Base-by-base conservation (phyloP, 208 protist species). In the Trypanosoma congolense region DNA sequence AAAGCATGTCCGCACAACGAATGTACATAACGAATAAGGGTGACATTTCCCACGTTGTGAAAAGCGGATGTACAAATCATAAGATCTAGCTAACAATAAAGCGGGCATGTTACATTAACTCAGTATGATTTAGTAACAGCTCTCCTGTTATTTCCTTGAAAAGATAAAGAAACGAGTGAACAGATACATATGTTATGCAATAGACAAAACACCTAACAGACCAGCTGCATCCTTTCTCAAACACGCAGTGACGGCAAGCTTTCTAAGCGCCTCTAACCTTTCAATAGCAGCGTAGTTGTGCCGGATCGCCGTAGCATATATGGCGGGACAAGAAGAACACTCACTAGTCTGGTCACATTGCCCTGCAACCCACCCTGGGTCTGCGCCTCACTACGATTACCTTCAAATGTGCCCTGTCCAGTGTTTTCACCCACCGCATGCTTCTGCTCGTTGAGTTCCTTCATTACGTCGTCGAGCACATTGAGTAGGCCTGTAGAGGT, bases 161-260 rank as follows among this genome's bases (percentile, higher is more conserved):
- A 19, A 6, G 16, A 21, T 16, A 40, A n/a, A 14, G 35, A 40
- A 40, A 40, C 14, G 35, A n/a, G 8, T 40, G 10, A n/a, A 14
- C 14, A 9, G 43, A 8, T 9, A 19, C 30, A 10, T 18, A 19
- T 2, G 21, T 66, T 36, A 67, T 21, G 52, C 26, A 52, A 55
- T 25, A 33, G 73, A 56, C 30, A 90, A 54, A 0, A 70, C 71
- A 14, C 48, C 61, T 18, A 90, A 58, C 26, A 90, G 54, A 1
- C 55, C 75, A 2, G 65, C 45, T 1, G 64, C 28, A 43, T 88
- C 74, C 36, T 63, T 73, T 43, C 64, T 73, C 6, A 77, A 35
- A 52, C 80, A 88, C 25, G 80, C 80, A 26, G 69, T 65, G 10
- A 88, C 62, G 14, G 76, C 80, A n/a, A 56, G 36, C 22, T 45